A percentile compares a stretch with the other conserved stretches of the same genome.
These are phyloP conservation scores for Verticillium isaacii DNA, from an alignment of 2,329 filamentous ascomycete genomes.

Conservation along the genomic window DNA sequence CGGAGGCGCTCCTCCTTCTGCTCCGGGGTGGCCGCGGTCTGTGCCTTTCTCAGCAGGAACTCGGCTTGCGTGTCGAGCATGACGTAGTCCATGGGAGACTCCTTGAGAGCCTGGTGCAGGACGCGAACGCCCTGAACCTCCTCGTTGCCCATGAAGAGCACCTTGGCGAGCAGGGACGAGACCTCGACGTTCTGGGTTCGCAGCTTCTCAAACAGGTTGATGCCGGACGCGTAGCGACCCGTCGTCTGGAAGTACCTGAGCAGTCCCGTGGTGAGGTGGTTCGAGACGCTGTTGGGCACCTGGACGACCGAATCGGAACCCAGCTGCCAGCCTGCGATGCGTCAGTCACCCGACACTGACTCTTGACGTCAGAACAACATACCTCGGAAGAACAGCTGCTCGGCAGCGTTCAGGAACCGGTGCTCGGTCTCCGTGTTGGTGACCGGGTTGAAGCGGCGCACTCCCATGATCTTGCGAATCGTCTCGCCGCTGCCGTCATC, in stretches of 20 bases:
- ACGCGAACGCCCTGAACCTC: constrained; percentile 92
- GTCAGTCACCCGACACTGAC: constrained; percentile 15
- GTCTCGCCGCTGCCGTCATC: constrained; percentile 92
- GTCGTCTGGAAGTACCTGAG: constrained; percentile 94
- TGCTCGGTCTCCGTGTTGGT: constrained; percentile 98
- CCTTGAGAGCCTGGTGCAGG: constrained; percentile 81
- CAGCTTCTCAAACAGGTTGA: constrained; percentile 96
- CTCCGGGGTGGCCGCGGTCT: constrained; percentile 46
- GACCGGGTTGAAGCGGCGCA: constrained; percentile 93
- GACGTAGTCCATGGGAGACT: constrained; percentile 96
- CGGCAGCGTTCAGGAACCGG: constrained; percentile 88
- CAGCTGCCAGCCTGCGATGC: constrained; percentile 72
- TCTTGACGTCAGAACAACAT: constrained; percentile 1
- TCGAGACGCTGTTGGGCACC: constrained; percentile 93
- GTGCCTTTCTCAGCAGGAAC: constrained; percentile 82
- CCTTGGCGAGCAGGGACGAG: constrained; percentile 83
- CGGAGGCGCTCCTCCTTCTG: constrained; percentile 64
- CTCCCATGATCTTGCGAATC: constrained; percentile 96
- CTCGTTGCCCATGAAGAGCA: constrained; percentile 91
- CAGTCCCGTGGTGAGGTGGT: constrained; percentile 90
- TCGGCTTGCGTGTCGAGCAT: constrained; percentile 92
- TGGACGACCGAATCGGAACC: constrained; percentile 97
- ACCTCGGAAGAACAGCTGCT: constrained; percentile 93
- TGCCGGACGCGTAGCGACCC: constrained; percentile 87
- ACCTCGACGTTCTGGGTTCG: constrained; percentile 88